These are phyloP conservation scores for Lichtheimia ramosa DNA, from an alignment of 371 early-diverging fungal genomes.

Conservation along the genomic window DNA sequence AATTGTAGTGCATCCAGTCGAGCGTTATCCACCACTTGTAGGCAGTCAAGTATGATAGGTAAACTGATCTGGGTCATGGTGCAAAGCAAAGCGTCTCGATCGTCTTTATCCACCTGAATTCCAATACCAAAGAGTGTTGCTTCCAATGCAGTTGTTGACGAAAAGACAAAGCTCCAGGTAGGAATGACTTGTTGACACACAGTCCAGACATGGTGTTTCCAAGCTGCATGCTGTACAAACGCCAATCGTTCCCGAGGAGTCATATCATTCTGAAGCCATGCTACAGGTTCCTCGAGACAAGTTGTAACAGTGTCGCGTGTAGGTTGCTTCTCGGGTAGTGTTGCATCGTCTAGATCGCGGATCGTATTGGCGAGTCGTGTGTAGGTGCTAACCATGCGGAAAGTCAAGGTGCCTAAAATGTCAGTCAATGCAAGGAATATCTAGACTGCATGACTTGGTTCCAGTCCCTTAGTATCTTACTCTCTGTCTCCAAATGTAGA, in stretches of 20 bases:
- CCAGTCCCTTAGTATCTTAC: too few relatives aligned
- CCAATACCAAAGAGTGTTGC: constrained; percentile 1
- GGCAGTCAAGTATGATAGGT: constrained; percentile 24
- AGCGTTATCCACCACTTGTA: constrained; percentile 12
- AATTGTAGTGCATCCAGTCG: neutral
- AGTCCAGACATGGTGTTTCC: constrained; percentile 31
- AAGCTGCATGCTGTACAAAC: constrained; percentile 8
- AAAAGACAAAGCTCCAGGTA: constrained; percentile 21
- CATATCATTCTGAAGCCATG: neutral
- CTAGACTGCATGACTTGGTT: too few relatives aligned
- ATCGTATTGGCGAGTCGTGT: too few relatives aligned
- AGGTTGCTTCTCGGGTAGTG: constrained; percentile 3
- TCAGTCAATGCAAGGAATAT: too few relatives aligned
- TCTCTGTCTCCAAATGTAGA: too few relatives aligned
- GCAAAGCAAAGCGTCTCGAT: neutral
- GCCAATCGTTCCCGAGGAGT: constrained; percentile 2
- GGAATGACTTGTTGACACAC: constrained; percentile 26
- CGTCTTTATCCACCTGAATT: neutral
- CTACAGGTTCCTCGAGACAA: constrained; percentile 6
- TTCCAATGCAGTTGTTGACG: neutral
- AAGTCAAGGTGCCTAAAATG: too few relatives aligned
- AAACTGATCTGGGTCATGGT: constrained; percentile 17
- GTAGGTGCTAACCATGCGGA: too few relatives aligned
- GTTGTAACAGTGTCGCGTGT: neutral
- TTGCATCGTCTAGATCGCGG: constrained; percentile 2